Evolutionary conservation across 208 protist species (phyloP).

Genomic region (Wallacemonas collosoma): DNA sequence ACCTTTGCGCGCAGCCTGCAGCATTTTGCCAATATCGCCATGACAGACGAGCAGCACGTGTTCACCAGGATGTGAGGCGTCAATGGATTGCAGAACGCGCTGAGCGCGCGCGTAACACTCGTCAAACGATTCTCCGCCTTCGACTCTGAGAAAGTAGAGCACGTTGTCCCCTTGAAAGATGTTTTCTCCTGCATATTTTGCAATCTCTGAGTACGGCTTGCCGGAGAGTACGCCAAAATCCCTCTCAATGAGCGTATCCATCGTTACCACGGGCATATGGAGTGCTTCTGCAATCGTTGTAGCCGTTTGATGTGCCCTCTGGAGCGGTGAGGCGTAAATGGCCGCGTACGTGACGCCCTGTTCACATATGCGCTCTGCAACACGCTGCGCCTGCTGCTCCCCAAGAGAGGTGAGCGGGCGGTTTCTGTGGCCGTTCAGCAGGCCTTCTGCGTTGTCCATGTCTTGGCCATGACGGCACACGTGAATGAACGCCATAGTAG

Average conservation of each 20-base stretch:
- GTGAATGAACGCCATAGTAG: constrained; percentile 62
- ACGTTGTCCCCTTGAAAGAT: constrained; percentile 81
- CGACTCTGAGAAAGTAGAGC: constrained; percentile 78
- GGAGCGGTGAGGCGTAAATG: constrained; percentile 81
- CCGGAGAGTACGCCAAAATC: constrained; percentile 89
- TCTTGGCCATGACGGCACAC: constrained; percentile 91
- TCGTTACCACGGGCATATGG: constrained; percentile 40
- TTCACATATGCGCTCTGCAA: constrained; percentile 55
- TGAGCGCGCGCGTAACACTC: constrained; percentile 67
- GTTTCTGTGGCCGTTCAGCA: constrained; percentile 89
- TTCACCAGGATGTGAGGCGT: constrained; percentile 56
- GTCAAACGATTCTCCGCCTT: constrained; percentile 81
- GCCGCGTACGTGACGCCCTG: constrained; percentile 48
- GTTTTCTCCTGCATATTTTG: constrained; percentile 63
- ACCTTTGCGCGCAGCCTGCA: constrained; percentile 60
- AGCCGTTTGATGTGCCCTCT: constrained; percentile 72
- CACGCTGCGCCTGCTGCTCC: constrained; percentile 50
- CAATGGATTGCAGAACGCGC: constrained; percentile 60
- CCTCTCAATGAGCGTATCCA: constrained; percentile 78
- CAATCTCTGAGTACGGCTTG: constrained; percentile 71
- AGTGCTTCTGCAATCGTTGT: constrained; percentile 48
- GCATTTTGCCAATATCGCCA: constrained; percentile 93
- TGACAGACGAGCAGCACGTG: constrained; percentile 86
- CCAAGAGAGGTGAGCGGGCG: constrained; percentile 76
- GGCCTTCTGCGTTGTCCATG: constrained; percentile 75